These are phyloP conservation scores for Sugiyamaella paludigena DNA, from an alignment of 1,139 yeast species.

Conservation along the genomic window DNA sequence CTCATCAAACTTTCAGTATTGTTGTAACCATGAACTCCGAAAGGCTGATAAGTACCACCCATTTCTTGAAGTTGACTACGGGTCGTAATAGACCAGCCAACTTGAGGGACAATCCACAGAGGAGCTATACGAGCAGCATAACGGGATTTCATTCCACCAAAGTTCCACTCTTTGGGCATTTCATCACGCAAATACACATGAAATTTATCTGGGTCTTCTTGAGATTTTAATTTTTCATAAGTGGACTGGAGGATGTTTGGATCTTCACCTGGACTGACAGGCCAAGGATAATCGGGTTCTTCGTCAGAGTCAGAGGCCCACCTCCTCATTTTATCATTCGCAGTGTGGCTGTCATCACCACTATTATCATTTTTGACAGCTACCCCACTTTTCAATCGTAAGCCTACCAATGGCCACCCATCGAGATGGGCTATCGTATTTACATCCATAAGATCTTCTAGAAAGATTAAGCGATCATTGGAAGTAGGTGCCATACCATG, in stretches of 20 bases:
- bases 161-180: constrained; percentile 62
- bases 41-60: constrained; percentile 52
- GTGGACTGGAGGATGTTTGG: constrained; percentile 40
- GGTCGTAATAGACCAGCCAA: constrained; percentile 77
- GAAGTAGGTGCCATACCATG: constrained; percentile 95
- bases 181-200: constrained; percentile 55
- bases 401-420: constrained; percentile 89
- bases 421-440: constrained; percentile 58
- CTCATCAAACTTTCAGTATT: constrained; percentile 77
- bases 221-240: constrained; percentile 36
- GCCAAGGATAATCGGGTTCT: neutral
- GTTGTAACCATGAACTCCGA: constrained; percentile 84
- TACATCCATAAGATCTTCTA: constrained; percentile 65
- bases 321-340: neutral
- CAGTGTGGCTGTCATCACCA: constrained; percentile 24
- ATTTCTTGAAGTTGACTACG: constrained; percentile 50
- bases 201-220: constrained; percentile 41
- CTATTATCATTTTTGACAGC: neutral
- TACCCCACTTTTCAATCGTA: constrained; percentile 49
- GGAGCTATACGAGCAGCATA: constrained; percentile 73
- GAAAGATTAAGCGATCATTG: constrained; percentile 55
- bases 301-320: constrained; percentile 4
- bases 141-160: constrained; percentile 54
- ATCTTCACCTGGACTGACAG: neutral
- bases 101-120: constrained; percentile 76